phyloP scores from a whole-genome alignment of 164 flowering plant genomes.

The Macadamia tetraphylla region DNA sequence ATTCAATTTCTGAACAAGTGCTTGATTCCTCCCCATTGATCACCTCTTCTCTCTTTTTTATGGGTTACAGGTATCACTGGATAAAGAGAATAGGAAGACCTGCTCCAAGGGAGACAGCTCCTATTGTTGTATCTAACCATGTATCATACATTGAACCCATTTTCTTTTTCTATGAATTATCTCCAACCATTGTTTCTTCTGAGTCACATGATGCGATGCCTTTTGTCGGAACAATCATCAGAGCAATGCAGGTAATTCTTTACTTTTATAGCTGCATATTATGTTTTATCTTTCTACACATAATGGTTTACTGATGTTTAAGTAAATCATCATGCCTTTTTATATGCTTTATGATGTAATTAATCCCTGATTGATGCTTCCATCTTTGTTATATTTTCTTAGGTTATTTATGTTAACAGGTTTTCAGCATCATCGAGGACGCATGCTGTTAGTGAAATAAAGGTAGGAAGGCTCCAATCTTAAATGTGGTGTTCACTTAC shows the following conservation, averaged over 20 bases:
- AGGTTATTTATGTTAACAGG: constrained; percentile 94
- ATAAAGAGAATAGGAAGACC: constrained; percentile 80
- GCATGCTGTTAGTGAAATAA: constrained; percentile 84
- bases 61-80: constrained; percentile 80
- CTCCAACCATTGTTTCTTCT: constrained; percentile 86
- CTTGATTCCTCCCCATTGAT: background rate
- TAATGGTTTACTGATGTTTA: background rate
- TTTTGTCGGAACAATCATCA: constrained; percentile 91
- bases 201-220: constrained; percentile 94
- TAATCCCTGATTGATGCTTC: background rate
- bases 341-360: background rate
- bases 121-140: constrained; percentile 94
- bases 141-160: constrained; percentile 92
- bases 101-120: constrained; percentile 76
- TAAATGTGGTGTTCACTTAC: background rate
- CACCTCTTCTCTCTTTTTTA: background rate
- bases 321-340: background rate
- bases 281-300: background rate
- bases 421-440: constrained; percentile 76
- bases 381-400: constrained; percentile 7
- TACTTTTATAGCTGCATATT: background rate
- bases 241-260: constrained; percentile 91
- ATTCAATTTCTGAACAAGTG: background rate
- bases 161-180: constrained; percentile 87
- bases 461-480: constrained; percentile 47